These are phyloP conservation scores for Botrytis fragariae DNA, from an alignment of 2,329 filamentous ascomycete genomes.

Conservation along the genomic window DNA sequence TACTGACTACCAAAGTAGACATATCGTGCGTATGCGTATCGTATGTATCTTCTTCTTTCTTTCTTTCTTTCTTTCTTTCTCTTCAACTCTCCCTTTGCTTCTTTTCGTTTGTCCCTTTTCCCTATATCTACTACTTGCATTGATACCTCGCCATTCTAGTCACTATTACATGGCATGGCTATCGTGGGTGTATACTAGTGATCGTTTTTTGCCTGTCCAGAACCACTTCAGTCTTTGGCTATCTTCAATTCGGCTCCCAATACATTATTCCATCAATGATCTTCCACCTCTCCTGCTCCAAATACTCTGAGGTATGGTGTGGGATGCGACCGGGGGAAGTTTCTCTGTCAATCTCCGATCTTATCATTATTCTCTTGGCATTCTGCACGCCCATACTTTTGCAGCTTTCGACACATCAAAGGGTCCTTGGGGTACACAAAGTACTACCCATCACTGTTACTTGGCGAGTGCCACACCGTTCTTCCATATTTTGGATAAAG, in stretches of 20 bases:
- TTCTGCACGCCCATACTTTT: neutral
- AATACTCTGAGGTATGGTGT: neutral
- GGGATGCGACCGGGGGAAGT: neutral
- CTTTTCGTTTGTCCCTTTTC: neutral
- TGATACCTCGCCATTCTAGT: neutral
- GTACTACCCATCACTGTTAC: neutral
- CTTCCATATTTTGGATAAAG: neutral
- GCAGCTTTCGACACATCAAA: neutral
- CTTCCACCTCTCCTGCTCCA: neutral
- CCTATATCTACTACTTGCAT: neutral
- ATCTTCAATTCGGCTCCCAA: neutral
- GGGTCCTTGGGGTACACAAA: neutral
- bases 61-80: neutral
- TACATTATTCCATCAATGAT: neutral
- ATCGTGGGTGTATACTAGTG: neutral
- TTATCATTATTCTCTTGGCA: conserved; percentile 1
- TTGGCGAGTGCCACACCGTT: neutral
- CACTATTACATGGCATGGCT: neutral
- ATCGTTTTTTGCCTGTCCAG: neutral
- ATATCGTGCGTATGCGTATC: neutral
- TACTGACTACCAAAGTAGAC: neutral
- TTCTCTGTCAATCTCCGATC: neutral
- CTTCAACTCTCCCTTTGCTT: neutral
- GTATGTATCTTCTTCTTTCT: neutral
- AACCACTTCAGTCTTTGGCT: neutral